Percentiles rank a stretch among this genome's conserved stretches.
Evolutionary conservation across 768 basidiomycete species (phyloP).

Genomic region (Tephrocybe rancida): DNA sequence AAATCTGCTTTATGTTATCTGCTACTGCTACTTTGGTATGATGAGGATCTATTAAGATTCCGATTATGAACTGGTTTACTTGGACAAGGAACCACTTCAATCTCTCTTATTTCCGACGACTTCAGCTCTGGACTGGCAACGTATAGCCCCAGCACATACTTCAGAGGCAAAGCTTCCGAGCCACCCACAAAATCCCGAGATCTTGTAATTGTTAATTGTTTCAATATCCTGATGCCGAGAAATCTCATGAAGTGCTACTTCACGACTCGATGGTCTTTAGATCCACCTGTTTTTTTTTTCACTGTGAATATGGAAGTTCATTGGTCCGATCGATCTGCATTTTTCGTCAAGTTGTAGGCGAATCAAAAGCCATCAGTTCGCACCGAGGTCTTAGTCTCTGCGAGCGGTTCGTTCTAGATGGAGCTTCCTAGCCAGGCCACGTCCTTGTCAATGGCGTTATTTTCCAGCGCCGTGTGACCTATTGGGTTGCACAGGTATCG

Average conservation of each 20-base stretch:
- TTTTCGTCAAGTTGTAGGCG: slow-evolving; percentile 3
- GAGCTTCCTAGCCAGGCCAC: not conserved
- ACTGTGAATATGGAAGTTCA: too few species aligned
- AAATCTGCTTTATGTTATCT: slow-evolving; percentile 26
- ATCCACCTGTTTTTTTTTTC: too few species aligned
- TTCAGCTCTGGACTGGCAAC: too few species aligned
- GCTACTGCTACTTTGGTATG: too few species aligned
- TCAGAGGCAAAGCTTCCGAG: too few species aligned
- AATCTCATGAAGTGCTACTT: too few species aligned
- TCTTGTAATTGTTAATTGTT: too few species aligned
- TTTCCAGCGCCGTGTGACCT: not conserved
- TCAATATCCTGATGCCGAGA: too few species aligned
- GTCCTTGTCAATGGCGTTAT: not conserved
- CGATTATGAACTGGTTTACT: slow-evolving; percentile 4
- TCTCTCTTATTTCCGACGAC: slow-evolving; percentile 1
- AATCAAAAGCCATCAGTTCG: not conserved
- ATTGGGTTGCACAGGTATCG: slow-evolving; percentile 3
- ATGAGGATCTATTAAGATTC: slow-evolving; percentile 29
- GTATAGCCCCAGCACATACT: too few species aligned
- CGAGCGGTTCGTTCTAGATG: not conserved
- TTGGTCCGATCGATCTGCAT: slow-evolving; percentile 2
- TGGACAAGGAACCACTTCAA: not conserved
- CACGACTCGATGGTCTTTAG: too few species aligned
- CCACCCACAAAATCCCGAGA: too few species aligned
- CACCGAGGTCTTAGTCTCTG: not conserved